Conservation (phyloP, 192 early-diverging fungal genomes). For the Rhizophagus clarus region DNA sequence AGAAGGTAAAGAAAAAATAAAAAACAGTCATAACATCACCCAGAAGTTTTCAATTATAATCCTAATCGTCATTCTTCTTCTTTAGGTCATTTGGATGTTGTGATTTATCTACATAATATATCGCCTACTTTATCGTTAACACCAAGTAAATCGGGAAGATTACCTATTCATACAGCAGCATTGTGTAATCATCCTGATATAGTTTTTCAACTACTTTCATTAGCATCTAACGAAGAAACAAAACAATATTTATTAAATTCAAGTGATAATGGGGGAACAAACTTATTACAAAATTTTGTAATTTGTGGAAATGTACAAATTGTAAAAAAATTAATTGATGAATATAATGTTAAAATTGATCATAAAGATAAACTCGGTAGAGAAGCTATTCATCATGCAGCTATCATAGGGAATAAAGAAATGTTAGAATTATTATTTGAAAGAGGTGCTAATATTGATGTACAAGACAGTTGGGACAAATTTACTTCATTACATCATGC, state of each 20-base stretch:
- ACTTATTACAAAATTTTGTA: constrained; percentile 39
- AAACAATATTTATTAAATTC: constrained; percentile 28
- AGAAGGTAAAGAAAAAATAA: constrained; percentile 33
- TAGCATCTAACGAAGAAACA: not conserved
- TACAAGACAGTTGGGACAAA: constrained; percentile 41
- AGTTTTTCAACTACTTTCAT: constrained; percentile 29
- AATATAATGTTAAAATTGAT: constrained; percentile 29
- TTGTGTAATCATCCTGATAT: constrained; percentile 20
- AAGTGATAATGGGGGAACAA: constrained; percentile 41
- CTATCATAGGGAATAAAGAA: constrained; percentile 38
- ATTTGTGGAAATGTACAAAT: constrained; percentile 35
- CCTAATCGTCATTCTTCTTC: not conserved
- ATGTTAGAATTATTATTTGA: constrained; percentile 30
- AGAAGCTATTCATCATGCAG: constrained; percentile 42
- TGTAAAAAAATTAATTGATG: constrained; percentile 30
- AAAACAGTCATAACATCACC: too few relatives aligned
- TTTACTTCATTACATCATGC: constrained; percentile 50
- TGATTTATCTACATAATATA: constrained; percentile 31
- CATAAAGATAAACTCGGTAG: constrained; percentile 40
- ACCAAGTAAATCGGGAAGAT: constrained; percentile 41
- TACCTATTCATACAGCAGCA: constrained; percentile 46
- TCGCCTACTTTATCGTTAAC: constrained; percentile 30
- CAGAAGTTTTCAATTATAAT: not conserved
- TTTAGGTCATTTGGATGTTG: constrained; percentile 35
- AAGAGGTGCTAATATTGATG: constrained; percentile 28